Conservation (phyloP, 208 protist genomes). For the Trypanosomatidae sp. region DNA sequence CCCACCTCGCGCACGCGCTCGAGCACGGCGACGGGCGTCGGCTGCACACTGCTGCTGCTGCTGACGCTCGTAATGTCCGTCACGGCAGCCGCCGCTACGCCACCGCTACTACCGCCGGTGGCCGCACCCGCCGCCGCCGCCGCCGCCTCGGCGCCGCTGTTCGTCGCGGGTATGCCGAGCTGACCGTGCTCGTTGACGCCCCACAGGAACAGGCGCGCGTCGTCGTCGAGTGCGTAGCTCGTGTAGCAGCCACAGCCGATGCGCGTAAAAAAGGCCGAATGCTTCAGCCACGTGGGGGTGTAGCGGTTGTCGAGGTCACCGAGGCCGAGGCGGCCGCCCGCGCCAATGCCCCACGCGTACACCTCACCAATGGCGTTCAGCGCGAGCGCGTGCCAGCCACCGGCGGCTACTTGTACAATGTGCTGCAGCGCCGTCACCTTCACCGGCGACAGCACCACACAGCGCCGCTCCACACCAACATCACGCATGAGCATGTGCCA, state of each 20-base stretch:
- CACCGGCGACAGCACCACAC: slow-evolving; percentile 37
- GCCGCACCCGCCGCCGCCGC: too few species aligned
- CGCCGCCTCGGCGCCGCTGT: too few species aligned
- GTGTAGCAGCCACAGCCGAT: slow-evolving; percentile 65
- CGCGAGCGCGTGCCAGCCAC: slow-evolving; percentile 61
- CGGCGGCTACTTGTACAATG: slow-evolving; percentile 54
- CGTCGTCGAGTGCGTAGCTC: slow-evolving; percentile 51
- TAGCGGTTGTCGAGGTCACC: slow-evolving; percentile 20
- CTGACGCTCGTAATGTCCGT: too few species aligned
- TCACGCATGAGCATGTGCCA: slow-evolving; percentile 30
- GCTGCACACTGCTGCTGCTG: slow-evolving; percentile 2
- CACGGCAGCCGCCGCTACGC: too few species aligned
- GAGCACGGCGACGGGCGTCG: slow-evolving; percentile 25
- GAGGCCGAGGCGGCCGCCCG: slow-evolving; percentile 40
- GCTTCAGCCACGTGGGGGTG: slow-evolving; percentile 24
- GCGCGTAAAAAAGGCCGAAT: slow-evolving; percentile 27
- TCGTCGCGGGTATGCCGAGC: slow-evolving; percentile 30
- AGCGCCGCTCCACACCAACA: slow-evolving; percentile 24
- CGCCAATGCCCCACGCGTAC: slow-evolving; percentile 58
- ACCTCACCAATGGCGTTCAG: slow-evolving; percentile 66
- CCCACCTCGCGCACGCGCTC: slow-evolving; percentile 56
- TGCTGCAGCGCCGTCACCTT: slow-evolving; percentile 21
- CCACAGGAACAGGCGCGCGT: slow-evolving; percentile 57
- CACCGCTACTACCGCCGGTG: neutral
- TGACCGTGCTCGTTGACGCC: slow-evolving; percentile 50